Conservation (phyloP, 169 alveolate genomes). For the Ichthyophthirius multifiliis region DNA sequence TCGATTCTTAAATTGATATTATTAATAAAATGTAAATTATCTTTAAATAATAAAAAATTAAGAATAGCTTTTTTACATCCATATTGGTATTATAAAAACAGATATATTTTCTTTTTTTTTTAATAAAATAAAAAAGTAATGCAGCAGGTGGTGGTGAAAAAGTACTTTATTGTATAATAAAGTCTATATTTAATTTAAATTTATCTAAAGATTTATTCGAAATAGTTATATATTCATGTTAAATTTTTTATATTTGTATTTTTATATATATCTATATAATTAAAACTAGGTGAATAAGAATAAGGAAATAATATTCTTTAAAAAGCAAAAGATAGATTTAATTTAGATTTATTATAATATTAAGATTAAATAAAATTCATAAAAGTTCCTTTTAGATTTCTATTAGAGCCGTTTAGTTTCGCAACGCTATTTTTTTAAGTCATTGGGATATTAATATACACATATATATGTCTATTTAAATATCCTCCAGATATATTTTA, state of each 20-base stretch:
- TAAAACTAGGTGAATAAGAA: constrained; percentile 30
- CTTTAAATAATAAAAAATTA: too few species aligned
- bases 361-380: constrained; percentile 29
- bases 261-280: background rate
- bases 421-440: constrained; percentile 70
- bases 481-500: constrained; percentile 70
- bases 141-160: constrained; percentile 86
- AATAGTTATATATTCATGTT: constrained; percentile 52
- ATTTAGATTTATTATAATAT: constrained; percentile 22
- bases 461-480: constrained; percentile 54
- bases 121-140: constrained; percentile 8
- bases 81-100: constrained; percentile 31
- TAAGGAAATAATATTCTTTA: constrained; percentile 35
- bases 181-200: constrained; percentile 26
- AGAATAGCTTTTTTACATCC: constrained; percentile 53
- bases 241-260: background rate
- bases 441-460: constrained; percentile 60
- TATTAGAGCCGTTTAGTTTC: constrained; percentile 46
- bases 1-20: too few species aligned
- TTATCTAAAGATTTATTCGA: constrained; percentile 14
- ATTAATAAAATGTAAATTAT: too few species aligned
- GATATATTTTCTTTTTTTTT: background rate
- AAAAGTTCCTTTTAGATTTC: constrained; percentile 10
- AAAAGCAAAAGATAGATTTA: constrained; percentile 61
- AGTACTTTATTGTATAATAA: constrained; percentile 66